Conservation (phyloP, 805 yeast genomes). For the Wickerhamomyces alni region DNA sequence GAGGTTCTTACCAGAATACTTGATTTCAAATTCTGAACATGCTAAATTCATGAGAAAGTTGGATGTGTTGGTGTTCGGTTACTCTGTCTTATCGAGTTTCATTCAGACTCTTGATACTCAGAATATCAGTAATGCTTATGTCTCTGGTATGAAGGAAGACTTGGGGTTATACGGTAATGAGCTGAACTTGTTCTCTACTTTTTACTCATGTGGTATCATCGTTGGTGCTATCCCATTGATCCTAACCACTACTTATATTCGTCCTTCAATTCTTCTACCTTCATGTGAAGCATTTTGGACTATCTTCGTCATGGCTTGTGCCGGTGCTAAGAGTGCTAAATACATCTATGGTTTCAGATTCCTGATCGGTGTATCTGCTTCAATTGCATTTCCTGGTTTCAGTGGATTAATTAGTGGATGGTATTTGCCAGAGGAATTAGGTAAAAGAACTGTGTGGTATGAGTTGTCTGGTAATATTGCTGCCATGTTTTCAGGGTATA, state of each 20-base stretch:
- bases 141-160: constrained; percentile 54
- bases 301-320: constrained; percentile 47
- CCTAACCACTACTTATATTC: constrained; percentile 44
- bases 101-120: constrained; percentile 56
- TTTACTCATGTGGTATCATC: constrained; percentile 52
- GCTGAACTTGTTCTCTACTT: constrained; percentile 48
- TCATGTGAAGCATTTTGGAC: constrained; percentile 56
- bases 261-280: constrained; percentile 36
- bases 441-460: constrained; percentile 38
- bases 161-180: constrained; percentile 55
- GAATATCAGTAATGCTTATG: constrained; percentile 59
- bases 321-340: constrained; percentile 26
- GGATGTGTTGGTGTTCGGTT: constrained; percentile 45
- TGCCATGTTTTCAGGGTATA: constrained; percentile 41
- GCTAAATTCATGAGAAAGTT: constrained; percentile 40
- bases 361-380: constrained; percentile 42
- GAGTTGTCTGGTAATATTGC: constrained; percentile 41
- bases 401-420: constrained; percentile 28
- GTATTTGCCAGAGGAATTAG: constrained; percentile 37
- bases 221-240: constrained; percentile 50
- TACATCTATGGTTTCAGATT: constrained; percentile 42
- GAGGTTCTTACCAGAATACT: constrained; percentile 8
- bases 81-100: constrained; percentile 58
- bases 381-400: constrained; percentile 39
- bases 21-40: constrained; percentile 26